A percentile compares a stretch with the other conserved stretches of the same genome.
Conservation (phyloP, 2,329 filamentous ascomycete species). For the Alternaria novae-zelandiae region DNA sequence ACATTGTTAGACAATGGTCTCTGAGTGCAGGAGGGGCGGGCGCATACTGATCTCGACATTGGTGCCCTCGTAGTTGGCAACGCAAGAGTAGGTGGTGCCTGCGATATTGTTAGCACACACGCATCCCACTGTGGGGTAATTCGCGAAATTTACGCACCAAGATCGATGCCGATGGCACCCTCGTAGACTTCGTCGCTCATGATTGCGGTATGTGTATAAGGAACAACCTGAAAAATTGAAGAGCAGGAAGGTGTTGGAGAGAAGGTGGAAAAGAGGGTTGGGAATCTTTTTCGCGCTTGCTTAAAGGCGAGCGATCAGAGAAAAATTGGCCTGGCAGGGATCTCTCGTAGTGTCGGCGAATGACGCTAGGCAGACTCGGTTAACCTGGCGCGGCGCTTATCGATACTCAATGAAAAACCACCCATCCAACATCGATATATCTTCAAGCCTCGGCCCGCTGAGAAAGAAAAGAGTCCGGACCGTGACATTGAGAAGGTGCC, state of each 20-base stretch:
- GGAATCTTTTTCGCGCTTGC: constrained; percentile 17
- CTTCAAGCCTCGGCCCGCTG: neutral
- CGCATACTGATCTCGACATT: constrained; percentile 96
- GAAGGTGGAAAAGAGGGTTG: constrained; percentile 35
- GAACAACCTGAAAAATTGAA: constrained; percentile 38
- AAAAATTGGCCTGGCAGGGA: constrained; percentile 19
- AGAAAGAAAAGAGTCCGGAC: neutral
- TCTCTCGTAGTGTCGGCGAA: constrained; percentile 13
- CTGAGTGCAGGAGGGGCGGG: constrained; percentile 9
- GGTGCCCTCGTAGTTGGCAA: constrained; percentile 98
- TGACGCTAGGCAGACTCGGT: constrained; percentile 14
- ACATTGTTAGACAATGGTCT: constrained; percentile 25
- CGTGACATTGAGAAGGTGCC: neutral
- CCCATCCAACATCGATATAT: neutral
- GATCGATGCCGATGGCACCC: constrained; percentile 99
- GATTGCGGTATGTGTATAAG: constrained; percentile 53
- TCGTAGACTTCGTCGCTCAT: constrained; percentile 99
- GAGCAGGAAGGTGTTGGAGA: constrained; percentile 39
- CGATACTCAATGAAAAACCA: constrained; percentile 8
- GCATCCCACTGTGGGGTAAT: constrained; percentile 36
- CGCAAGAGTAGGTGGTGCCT: constrained; percentile 99
- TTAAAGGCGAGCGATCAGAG: constrained; percentile 21
- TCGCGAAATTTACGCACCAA: constrained; percentile 67
- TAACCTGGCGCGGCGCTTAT: constrained; percentile 14
- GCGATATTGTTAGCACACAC: constrained; percentile 40